A percentile compares a stretch with the other conserved stretches of the same genome.
These are phyloP conservation scores for Aspergillus fischeri DNA, from an alignment of 2,329 filamentous ascomycete genomes.

Conservation along the genomic window DNA sequence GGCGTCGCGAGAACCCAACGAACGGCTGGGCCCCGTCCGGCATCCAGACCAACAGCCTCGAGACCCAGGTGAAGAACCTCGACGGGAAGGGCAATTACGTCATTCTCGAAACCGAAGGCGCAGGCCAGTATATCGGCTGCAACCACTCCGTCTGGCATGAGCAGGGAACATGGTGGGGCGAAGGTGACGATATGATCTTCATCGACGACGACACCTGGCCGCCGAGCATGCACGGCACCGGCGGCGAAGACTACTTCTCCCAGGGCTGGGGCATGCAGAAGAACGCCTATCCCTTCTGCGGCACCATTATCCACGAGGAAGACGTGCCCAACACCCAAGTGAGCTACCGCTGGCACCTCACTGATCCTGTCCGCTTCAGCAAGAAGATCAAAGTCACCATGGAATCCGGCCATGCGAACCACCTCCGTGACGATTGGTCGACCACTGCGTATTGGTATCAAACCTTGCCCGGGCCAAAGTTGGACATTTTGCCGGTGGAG, in stretches of 20 bases:
- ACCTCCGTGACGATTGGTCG: slow-evolving; percentile 30
- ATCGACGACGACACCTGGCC: slow-evolving; percentile 36
- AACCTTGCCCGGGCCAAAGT: slow-evolving; percentile 27
- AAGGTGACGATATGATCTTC: slow-evolving; percentile 35
- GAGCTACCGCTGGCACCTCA: slow-evolving; percentile 31
- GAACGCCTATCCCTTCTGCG: slow-evolving; percentile 31
- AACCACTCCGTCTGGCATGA: slow-evolving; percentile 31
- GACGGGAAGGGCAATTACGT: slow-evolving; percentile 24
- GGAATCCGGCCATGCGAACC: slow-evolving; percentile 28
- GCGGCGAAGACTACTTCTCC: slow-evolving; percentile 31
- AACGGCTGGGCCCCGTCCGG: slow-evolving; percentile 25
- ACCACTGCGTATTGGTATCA: slow-evolving; percentile 34
- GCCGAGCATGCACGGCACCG: slow-evolving; percentile 32
- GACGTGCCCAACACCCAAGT: slow-evolving; percentile 31
- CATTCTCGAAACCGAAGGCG: slow-evolving; percentile 29
- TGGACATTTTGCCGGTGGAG: slow-evolving; percentile 24
- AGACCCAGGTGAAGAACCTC: slow-evolving; percentile 24
- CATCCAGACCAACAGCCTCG: slow-evolving; percentile 27
- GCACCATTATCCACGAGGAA: slow-evolving; percentile 33
- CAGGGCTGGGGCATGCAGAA: slow-evolving; percentile 38
- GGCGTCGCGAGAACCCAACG: slow-evolving; percentile 29
- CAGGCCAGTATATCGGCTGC: slow-evolving; percentile 30
- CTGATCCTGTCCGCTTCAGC: slow-evolving; percentile 31
- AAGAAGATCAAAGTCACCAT: slow-evolving; percentile 6
- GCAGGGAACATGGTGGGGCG: slow-evolving; percentile 35